These are phyloP conservation scores for Alternaria sp. DNA, from an alignment of 2,329 filamentous ascomycete species.

Conservation along the genomic window DNA sequence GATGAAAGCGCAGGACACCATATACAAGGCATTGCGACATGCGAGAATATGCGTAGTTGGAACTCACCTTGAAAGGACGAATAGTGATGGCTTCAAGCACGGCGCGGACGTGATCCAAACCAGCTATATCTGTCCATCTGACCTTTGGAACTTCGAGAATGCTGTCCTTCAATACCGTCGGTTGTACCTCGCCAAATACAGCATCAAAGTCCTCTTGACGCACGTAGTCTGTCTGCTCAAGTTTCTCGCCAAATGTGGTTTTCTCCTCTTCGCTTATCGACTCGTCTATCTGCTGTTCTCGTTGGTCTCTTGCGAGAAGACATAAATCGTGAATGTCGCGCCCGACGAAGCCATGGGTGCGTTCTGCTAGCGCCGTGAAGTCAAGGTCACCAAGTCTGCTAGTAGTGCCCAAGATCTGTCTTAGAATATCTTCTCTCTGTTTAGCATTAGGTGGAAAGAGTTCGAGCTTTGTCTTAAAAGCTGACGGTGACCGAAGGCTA, in stretches of 20 bases:
- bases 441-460: slow-evolving; percentile 78
- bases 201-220: slow-evolving; percentile 65
- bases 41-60: too few species aligned
- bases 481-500: slow-evolving; percentile 69
- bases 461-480: slow-evolving; percentile 73
- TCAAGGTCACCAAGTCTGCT: slow-evolving; percentile 61
- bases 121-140: slow-evolving; percentile 87
- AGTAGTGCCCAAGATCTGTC: slow-evolving; percentile 53
- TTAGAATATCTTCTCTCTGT: slow-evolving; percentile 77
- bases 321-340: slow-evolving; percentile 76
- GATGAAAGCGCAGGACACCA: background rate
- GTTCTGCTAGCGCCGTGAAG: slow-evolving; percentile 67
- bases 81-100: slow-evolving; percentile 66
- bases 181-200: slow-evolving; percentile 74
- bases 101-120: slow-evolving; percentile 77
- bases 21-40: background rate
- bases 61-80: slow-evolving; percentile 63
- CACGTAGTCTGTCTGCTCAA: slow-evolving; percentile 32
- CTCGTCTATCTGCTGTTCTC: slow-evolving; percentile 28
- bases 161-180: slow-evolving; percentile 88
- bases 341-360: slow-evolving; percentile 87
- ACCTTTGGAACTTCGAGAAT: slow-evolving; percentile 88
- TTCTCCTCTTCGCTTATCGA: slow-evolving; percentile 35
- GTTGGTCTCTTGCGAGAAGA: slow-evolving; percentile 58
- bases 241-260: slow-evolving; percentile 24